A percentile compares a stretch with the other conserved stretches of the same genome.
phyloP scores from a whole-genome alignment of 2,329 filamentous ascomycete species.

The Fusarium luffae region DNA sequence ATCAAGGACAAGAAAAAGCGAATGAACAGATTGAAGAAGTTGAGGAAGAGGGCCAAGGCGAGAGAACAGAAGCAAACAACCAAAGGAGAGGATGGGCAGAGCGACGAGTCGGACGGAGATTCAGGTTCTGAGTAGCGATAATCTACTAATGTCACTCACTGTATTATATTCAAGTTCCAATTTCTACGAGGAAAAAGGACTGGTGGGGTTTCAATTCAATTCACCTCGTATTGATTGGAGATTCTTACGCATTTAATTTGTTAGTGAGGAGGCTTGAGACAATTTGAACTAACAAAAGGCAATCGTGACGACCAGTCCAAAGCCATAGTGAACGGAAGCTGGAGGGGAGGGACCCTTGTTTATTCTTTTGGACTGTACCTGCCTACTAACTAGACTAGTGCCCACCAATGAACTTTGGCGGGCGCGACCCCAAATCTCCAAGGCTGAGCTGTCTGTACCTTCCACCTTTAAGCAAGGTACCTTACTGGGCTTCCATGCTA shows the following conservation, averaged over 20 bases:
- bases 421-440: constrained; percentile 22
- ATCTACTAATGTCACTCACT: neutral
- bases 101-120: constrained; percentile 30
- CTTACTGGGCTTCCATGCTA: neutral
- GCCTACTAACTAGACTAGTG: neutral
- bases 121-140: constrained; percentile 29
- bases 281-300: neutral
- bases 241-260: neutral
- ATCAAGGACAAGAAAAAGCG: constrained; percentile 71
- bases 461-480: constrained; percentile 1
- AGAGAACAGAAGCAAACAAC: constrained; percentile 61
- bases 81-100: constrained; percentile 33
- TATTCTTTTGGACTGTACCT: constrained; percentile 7
- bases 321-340: neutral
- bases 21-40: constrained; percentile 69
- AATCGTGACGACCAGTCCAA: constrained; percentile 9
- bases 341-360: constrained; percentile 1
- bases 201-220: neutral
- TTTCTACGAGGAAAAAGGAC: neutral
- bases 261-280: neutral
- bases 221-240: neutral
- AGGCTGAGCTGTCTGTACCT: constrained; percentile 23
- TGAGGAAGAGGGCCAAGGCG: constrained; percentile 68
- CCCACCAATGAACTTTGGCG: constrained; percentile 40
- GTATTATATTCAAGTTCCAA: neutral